Percentiles rank a stretch among this genome's conserved stretches.
phyloP scores from a whole-genome alignment of 2,329 filamentous ascomycete species.

The Ustilaginoidea virens region DNA sequence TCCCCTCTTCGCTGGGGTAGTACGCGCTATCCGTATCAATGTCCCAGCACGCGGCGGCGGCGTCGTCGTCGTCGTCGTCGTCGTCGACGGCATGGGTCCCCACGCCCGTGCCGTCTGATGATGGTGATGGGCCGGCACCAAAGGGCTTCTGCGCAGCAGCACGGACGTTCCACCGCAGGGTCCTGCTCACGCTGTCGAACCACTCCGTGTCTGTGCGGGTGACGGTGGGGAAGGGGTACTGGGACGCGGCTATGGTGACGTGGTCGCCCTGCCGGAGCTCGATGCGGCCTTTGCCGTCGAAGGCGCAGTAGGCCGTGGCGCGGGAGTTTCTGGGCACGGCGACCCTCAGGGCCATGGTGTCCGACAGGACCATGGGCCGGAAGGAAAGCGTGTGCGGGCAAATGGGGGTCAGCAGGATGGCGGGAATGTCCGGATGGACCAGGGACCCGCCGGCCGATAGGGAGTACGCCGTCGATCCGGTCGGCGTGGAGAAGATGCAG shows the following conservation, averaged over 20 bases:
- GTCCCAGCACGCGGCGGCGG: conserved; percentile 60
- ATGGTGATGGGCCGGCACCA: conserved; percentile 32
- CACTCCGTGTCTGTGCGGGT: conserved; percentile 81
- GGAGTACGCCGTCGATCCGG: conserved; percentile 88
- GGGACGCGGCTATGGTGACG: conserved; percentile 88
- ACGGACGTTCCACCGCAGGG: conserved; percentile 86
- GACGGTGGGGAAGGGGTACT: conserved; percentile 95
- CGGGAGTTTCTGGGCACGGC: conserved; percentile 72
- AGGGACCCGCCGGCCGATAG: conserved; percentile 90
- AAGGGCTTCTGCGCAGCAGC: conserved; percentile 88
- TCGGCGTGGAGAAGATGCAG: conserved; percentile 94
- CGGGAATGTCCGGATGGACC: conserved; percentile 91
- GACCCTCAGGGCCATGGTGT: conserved; percentile 83
- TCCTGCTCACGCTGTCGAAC: conserved; percentile 90
- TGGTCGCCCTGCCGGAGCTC: conserved; percentile 88
- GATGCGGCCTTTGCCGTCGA: conserved; percentile 91
- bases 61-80: no score
- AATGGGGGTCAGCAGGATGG: conserved; percentile 91
- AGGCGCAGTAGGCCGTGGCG: conserved; percentile 89
- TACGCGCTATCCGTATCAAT: conserved; percentile 78
- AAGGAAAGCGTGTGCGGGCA: conserved; percentile 96
- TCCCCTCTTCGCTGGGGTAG: conserved; percentile 59
- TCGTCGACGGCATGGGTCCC: no score
- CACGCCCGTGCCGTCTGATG: no score
- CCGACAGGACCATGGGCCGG: conserved; percentile 92